phyloP scores from a whole-genome alignment of 202 grass and related monocot genomes.

The Saccharum hybrid region DNA sequence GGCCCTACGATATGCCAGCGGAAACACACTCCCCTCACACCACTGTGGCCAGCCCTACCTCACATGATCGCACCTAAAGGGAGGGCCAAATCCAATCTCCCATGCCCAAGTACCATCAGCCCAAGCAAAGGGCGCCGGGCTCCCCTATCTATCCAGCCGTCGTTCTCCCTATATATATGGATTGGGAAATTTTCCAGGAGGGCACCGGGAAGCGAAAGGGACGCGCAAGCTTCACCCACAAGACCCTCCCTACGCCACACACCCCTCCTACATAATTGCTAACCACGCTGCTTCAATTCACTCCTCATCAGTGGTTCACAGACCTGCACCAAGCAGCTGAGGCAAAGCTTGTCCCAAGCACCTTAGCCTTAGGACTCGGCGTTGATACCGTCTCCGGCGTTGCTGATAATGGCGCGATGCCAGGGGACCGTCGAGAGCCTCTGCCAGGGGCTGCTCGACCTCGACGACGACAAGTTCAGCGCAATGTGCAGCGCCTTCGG shows the following conservation, averaged over 20 bases:
- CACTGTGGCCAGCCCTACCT: slow-evolving; percentile 48
- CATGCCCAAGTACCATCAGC: slow-evolving; percentile 43
- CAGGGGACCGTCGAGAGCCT: slow-evolving; percentile 50
- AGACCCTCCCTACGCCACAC: background rate
- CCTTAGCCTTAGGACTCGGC: background rate
- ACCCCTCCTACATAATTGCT: background rate
- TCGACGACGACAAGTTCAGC: slow-evolving; percentile 51
- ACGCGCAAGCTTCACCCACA: slow-evolving; percentile 45
- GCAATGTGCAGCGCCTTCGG: slow-evolving; percentile 59
- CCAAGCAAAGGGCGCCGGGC: slow-evolving; percentile 25
- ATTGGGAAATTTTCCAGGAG: slow-evolving; percentile 52
- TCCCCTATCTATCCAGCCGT: slow-evolving; percentile 40
- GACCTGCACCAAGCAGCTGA: background rate
- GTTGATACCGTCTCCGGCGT: background rate
- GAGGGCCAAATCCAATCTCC: slow-evolving; percentile 54
- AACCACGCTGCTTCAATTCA: background rate
- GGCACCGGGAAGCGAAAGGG: slow-evolving; percentile 45
- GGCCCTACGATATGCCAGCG: slow-evolving; percentile 31
- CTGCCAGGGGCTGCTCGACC: slow-evolving; percentile 54
- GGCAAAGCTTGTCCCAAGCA: slow-evolving; percentile 5
- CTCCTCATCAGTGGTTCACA: slow-evolving; percentile 13
- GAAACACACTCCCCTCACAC: slow-evolving; percentile 43
- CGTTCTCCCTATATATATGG: slow-evolving; percentile 58
- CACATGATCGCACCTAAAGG: slow-evolving; percentile 64
- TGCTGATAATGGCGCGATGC: slow-evolving; percentile 52